Evolutionary conservation across 116 monocot species (phyloP).

Genomic region (Thalassia testudinum): DNA sequence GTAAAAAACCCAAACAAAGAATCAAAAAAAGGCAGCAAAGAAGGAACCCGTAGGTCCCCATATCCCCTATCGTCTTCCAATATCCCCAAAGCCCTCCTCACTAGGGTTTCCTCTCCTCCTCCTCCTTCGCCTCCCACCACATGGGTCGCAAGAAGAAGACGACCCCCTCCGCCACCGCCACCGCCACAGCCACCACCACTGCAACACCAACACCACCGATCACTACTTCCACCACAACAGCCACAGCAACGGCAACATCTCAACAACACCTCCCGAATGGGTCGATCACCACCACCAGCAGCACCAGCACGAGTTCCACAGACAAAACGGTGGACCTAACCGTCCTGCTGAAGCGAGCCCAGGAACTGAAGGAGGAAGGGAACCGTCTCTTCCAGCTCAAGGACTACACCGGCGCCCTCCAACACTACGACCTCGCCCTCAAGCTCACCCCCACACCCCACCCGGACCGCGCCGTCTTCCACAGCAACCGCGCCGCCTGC

Average conservation of each 20-base stretch:
- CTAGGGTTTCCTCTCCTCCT: background rate
- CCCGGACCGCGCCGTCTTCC: conserved; percentile 89
- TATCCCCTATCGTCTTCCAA: no score
- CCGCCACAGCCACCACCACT: background rate
- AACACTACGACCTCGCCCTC: conserved; percentile 63
- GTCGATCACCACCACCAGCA: background rate
- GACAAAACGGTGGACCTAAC: no score
- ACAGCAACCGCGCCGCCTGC: conserved; percentile 96
- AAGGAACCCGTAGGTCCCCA: no score
- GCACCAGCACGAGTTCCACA: background rate
- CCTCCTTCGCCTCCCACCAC: background rate
- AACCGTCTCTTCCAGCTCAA: conserved; percentile 70
- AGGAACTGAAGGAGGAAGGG: conserved; percentile 92
- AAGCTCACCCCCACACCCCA: conserved; percentile 54
- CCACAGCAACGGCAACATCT: background rate
- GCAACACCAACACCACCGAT: no score
- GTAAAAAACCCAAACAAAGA: no score
- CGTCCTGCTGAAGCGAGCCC: conserved; percentile 42
- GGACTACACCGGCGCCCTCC: conserved; percentile 62
- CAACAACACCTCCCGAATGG: background rate
- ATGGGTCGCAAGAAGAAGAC: conserved; percentile 8
- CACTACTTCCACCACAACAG: background rate
- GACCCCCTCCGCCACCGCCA: background rate
- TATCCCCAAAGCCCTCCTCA: no score
- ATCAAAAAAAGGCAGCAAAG: no score